These are phyloP conservation scores for Straminergon stramineum DNA, from an alignment of 225 moss, liverwort and hornwort genomes.

Conservation along the genomic window DNA sequence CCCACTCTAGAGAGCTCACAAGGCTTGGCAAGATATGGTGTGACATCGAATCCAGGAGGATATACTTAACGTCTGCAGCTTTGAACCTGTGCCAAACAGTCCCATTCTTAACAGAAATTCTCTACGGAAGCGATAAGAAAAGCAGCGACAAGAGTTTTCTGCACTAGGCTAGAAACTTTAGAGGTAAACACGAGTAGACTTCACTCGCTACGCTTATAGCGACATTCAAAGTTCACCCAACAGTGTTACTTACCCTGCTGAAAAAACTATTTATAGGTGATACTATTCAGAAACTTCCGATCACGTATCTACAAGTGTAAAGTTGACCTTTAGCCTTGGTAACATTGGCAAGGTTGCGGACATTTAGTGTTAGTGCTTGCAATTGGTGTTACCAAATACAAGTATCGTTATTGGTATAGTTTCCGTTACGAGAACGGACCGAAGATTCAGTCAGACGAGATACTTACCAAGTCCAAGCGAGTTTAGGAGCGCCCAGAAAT, in stretches of 20 bases:
- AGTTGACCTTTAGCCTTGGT: neutral
- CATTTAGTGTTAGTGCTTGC: neutral
- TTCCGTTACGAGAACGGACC: neutral
- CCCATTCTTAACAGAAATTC: neutral
- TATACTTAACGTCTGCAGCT: conserved; percentile 86
- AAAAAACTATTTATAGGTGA: neutral
- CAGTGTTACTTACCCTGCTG: neutral
- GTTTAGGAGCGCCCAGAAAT: conserved; percentile 57
- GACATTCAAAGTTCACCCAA: neutral
- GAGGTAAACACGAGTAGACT: neutral
- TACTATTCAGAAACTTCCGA: neutral
- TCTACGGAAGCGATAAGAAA: neutral
- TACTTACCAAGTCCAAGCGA: conserved; percentile 74
- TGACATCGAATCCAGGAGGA: conserved; percentile 83
- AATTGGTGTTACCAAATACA: neutral
- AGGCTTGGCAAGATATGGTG: conserved; percentile 73
- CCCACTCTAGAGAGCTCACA: conserved; percentile 61
- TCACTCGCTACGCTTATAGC: neutral
- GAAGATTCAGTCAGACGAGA: neutral
- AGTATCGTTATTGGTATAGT: neutral
- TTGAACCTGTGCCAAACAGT: conserved; percentile 53
- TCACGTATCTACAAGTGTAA: neutral
- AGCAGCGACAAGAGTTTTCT: neutral
- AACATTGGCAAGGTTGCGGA: neutral
- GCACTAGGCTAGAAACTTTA: neutral